Conservation (phyloP, 495 filamentous ascomycete genomes). For the Tirmania nivea region DNA sequence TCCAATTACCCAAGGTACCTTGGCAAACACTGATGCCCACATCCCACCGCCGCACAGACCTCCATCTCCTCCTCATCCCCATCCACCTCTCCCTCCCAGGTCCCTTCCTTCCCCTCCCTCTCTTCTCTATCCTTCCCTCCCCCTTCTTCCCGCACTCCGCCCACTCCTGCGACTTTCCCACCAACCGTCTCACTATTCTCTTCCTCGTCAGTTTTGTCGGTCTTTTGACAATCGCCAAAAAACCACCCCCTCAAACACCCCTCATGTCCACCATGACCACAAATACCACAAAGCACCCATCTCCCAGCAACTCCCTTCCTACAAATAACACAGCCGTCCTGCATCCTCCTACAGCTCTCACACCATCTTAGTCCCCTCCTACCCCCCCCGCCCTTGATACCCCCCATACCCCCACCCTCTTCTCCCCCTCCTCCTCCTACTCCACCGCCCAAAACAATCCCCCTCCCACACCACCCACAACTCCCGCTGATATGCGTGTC, state of each 20-base stretch:
- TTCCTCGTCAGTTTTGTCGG: too few relatives aligned
- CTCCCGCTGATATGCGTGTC: conserved; percentile 1
- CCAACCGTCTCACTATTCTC: too few relatives aligned
- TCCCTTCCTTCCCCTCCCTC: too few relatives aligned
- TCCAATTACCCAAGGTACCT: neutral
- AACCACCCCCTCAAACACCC: conserved; percentile 17
- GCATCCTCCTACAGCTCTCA: conserved; percentile 7
- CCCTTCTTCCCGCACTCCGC: neutral
- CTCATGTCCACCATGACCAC: conserved; percentile 16
- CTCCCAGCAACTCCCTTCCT: conserved; percentile 13
- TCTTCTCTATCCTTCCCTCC: neutral
- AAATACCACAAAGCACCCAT: conserved; percentile 16
- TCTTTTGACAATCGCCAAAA: conserved; percentile 1
- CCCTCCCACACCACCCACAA: conserved; percentile 4
- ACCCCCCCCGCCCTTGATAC: too few relatives aligned
- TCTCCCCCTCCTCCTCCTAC: conserved; percentile 6
- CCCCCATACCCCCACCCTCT: conserved; percentile 5
- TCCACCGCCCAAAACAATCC: conserved; percentile 9
- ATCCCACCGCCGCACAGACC: conserved; percentile 14
- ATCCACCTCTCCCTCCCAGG: too few relatives aligned
- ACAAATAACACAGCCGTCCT: conserved; percentile 18
- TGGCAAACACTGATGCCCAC: conserved; percentile 17
- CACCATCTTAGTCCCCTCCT: neutral
- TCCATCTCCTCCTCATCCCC: neutral
- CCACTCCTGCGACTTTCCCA: too few relatives aligned